Base-by-base conservation (phyloP, 2,329 filamentous ascomycete genomes). In the Emergomyces orientalis region DNA sequence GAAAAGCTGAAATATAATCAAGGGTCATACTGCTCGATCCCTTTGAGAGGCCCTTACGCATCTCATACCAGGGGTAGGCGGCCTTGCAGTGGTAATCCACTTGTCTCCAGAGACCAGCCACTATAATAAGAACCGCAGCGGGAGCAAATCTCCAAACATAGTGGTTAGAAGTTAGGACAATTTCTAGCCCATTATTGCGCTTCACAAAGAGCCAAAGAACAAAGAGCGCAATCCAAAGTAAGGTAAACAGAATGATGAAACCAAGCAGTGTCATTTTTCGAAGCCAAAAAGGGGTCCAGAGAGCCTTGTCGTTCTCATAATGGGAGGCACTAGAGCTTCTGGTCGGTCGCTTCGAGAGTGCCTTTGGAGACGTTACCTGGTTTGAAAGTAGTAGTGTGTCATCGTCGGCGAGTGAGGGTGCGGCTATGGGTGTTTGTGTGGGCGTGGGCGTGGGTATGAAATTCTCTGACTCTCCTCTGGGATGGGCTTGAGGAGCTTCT, bases 241-340 rank as follows among this genome's bases (percentile, higher is more conserved):
- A 17, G 9, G 32, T 22, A 19, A 57, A 57, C 19, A 57, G 54
- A 27, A 57, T 37, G 32, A 57, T 22, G 54, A 57, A 57, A 13
- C 54, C 54, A 25, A 57, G n/a, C 32, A 57, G 54, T n/a, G 54
- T 57, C 32, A 2, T 5, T 41, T 57, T 57, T 39, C 37, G 37
- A 19, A 57, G 54, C 54, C 54, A 57, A 41, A 57, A 57, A 2
- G 54, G 54, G 32, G 54, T 57, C 54, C 54, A 57, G 19, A 57
- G 37, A 13, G 19, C 5, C 17, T 11, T 22, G 37, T 39, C 54
- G 22, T 57, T 39, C 19, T 14, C 54, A 39, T 22, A 14, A 37
- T 37, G 32, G 30, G 25, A 51, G 6, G 3, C 25, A 17, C 25
- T 17, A 51, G 47, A 30, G 47, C 13, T 37, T 37, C 34, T 51